Conservation (phyloP, 2,329 filamentous ascomycete species). For the Fusarium tuaranense region DNA sequence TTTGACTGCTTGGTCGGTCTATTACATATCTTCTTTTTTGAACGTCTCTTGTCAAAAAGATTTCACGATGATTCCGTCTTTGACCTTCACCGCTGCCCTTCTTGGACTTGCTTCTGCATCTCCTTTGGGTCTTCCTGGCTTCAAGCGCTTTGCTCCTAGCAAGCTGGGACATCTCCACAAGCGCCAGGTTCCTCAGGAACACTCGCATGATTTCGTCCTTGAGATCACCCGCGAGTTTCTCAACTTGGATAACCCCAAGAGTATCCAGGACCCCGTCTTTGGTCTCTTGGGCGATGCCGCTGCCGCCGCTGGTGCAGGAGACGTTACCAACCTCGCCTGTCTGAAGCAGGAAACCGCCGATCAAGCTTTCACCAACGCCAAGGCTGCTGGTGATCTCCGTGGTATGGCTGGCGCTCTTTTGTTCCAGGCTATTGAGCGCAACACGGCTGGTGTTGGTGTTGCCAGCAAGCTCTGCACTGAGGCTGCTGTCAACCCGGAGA, state of each 20-base stretch:
- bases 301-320: constrained; percentile 57
- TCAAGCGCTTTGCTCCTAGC: constrained; percentile 20
- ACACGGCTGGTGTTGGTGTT: constrained; percentile 53
- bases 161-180: constrained; percentile 20
- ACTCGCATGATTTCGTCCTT: constrained; percentile 65
- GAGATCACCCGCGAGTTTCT: constrained; percentile 57
- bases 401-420: constrained; percentile 67
- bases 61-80: neutral
- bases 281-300: constrained; percentile 56
- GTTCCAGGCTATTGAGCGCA: constrained; percentile 66
- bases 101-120: neutral
- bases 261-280: constrained; percentile 65
- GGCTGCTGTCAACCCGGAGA: constrained; percentile 72
- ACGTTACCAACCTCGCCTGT: constrained; percentile 56
- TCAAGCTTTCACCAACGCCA: constrained; percentile 71
- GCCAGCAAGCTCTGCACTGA: constrained; percentile 59
- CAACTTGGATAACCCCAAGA: constrained; percentile 62
- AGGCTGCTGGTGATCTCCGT: constrained; percentile 61
- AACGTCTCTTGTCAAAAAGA: neutral
- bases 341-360: constrained; percentile 64
- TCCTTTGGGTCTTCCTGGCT: neutral
- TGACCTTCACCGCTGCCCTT: neutral
- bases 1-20: neutral
- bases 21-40: neutral
- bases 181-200: constrained; percentile 67